Percentiles rank a stretch among this genome's conserved stretches.
phyloP scores from a whole-genome alignment of 257 asterid genomes.

The Oldenlandia corymbosa region DNA sequence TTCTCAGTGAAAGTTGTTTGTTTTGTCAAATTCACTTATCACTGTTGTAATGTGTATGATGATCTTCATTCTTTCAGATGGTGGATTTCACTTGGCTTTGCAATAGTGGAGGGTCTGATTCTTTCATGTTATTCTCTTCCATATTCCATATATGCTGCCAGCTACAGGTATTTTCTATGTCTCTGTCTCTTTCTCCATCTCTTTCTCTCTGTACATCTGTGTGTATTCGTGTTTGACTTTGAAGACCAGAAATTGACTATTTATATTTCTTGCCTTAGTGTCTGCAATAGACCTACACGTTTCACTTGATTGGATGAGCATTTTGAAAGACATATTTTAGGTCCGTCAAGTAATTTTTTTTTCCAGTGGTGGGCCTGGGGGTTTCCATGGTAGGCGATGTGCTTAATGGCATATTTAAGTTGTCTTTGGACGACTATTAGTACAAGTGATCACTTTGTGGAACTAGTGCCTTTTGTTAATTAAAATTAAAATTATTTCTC shows the following conservation, averaged over 20 bases:
- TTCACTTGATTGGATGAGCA: background rate
- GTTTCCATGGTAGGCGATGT: background rate
- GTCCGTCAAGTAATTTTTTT: background rate
- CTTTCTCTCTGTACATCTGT: background rate
- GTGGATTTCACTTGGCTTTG: conserved; percentile 97
- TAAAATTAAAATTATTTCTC: background rate
- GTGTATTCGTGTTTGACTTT: background rate
- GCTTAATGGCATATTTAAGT: background rate
- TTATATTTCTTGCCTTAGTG: background rate
- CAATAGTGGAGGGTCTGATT: conserved; percentile 65
- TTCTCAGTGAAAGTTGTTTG: conserved; percentile 25
- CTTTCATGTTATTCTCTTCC: conserved; percentile 88
- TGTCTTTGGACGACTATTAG: background rate
- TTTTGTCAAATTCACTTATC: conserved; percentile 12
- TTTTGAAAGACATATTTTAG: background rate
- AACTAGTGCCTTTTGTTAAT: background rate
- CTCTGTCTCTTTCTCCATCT: background rate
- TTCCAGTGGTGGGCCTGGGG: background rate
- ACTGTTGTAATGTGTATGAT: background rate
- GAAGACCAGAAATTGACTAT: conserved; percentile 1
- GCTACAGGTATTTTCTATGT: conserved; percentile 53
- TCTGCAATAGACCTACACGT: background rate
- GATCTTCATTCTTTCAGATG: conserved; percentile 53
- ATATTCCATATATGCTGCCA: conserved; percentile 82
- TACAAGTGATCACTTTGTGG: background rate